Percentiles rank a stretch among this genome's conserved stretches.
Evolutionary conservation across 1,284 basidiomycete species (phyloP).

Genomic region (Megacollybia platyphylla): DNA sequence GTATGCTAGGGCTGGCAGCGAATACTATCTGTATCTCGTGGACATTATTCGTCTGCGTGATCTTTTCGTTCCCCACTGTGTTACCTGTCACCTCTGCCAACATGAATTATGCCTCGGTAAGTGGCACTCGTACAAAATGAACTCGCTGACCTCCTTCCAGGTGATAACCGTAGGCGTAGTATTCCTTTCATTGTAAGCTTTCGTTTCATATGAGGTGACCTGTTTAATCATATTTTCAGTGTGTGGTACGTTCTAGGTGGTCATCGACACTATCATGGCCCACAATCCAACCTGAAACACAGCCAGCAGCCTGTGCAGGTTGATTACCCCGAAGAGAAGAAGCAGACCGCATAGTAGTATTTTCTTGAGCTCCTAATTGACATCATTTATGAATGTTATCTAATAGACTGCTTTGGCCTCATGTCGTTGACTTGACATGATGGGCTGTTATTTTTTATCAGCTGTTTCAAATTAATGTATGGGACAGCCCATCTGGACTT

Average conservation of each 20-base stretch:
- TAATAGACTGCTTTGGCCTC: no score
- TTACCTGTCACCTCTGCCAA: slow-evolving; percentile 57
- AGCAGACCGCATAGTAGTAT: no score
- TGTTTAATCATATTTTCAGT: slow-evolving; percentile 11
- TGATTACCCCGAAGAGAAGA: no score
- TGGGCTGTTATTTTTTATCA: no score
- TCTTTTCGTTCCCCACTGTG: slow-evolving; percentile 63
- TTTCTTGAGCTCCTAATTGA: no score
- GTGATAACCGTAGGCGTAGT: slow-evolving; percentile 34
- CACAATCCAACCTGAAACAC: slow-evolving; percentile 23
- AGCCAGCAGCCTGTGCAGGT: no score
- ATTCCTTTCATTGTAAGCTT: slow-evolving; percentile 25
- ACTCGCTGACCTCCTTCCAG: slow-evolving; percentile 12
- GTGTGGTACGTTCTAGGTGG: slow-evolving; percentile 30
- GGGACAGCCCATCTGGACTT: no score
- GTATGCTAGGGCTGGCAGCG: slow-evolving; percentile 48
- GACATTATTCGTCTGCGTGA: slow-evolving; percentile 57
- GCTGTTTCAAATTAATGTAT: no score
- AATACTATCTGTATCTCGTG: slow-evolving; percentile 60
- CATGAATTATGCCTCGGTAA: slow-evolving; percentile 68
- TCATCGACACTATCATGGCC: slow-evolving; percentile 34
- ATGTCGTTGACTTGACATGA: no score
- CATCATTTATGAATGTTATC: no score
- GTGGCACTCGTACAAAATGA: slow-evolving; percentile 7
- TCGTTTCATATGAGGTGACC: neutral